Conservation (phyloP, 331 rosid species). For the Erythrophleum ivorense region DNA sequence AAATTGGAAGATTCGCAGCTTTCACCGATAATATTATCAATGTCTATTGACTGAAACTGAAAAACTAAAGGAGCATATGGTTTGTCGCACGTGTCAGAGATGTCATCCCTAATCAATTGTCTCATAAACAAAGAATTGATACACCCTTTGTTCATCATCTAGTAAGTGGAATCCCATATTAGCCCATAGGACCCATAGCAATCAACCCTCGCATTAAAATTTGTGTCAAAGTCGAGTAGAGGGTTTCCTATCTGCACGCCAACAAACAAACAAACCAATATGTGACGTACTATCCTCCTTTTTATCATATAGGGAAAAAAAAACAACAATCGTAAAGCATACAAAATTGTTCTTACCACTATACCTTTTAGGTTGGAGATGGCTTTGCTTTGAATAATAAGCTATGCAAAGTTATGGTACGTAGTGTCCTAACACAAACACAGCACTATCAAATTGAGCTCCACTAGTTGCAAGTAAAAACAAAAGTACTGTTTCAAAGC, state of each 20-base stretch:
- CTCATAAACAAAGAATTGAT: constrained; percentile 12
- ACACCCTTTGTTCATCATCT: neutral
- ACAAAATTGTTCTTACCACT: constrained; percentile 34
- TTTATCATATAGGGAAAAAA: too few relatives aligned
- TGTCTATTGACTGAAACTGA: neutral
- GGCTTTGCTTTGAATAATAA: constrained; percentile 29
- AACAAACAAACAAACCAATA: neutral
- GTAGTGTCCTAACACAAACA: constrained; percentile 37
- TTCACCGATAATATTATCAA: constrained; percentile 26
- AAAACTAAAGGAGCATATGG: neutral
- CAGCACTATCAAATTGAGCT: neutral
- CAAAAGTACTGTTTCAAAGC: neutral
- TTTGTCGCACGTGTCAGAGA: neutral
- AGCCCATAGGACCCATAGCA: constrained; percentile 27
- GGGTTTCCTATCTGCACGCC: constrained; percentile 36
- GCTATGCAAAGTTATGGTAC: constrained; percentile 48
- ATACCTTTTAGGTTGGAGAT: constrained; percentile 44
- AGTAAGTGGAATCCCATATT: constrained; percentile 16
- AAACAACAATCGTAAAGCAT: too few relatives aligned
- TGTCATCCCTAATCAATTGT: neutral
- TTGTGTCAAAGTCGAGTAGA: neutral
- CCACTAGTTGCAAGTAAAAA: neutral
- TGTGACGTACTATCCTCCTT: too few relatives aligned
- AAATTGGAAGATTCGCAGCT: constrained; percentile 8
- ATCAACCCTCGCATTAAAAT: neutral